Percentiles rank a stretch among this genome's conserved stretches.
Evolutionary conservation across 2,329 filamentous ascomycete species (phyloP).

Genomic region (Knoxdaviesia proteae): DNA sequence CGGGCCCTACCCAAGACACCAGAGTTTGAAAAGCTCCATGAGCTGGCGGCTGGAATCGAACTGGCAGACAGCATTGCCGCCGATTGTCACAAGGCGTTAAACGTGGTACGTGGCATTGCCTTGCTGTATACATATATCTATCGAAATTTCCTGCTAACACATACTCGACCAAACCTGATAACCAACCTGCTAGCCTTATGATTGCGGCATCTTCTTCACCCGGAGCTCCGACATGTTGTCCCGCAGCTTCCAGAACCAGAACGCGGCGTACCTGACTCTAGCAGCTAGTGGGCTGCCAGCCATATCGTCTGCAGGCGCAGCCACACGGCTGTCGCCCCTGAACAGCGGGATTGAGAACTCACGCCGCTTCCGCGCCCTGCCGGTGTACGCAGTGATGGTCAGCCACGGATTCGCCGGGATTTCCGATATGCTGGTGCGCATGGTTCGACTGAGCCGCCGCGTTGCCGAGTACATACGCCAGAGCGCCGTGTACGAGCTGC

Average conservation of each 20-base stretch:
- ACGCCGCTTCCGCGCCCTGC: slow-evolving; percentile 73
- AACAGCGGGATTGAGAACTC: slow-evolving; percentile 86
- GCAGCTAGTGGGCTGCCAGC: slow-evolving; percentile 28
- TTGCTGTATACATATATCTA: background rate
- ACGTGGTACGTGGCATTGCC: slow-evolving; percentile 37
- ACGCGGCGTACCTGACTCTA: slow-evolving; percentile 55
- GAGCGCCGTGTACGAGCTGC: slow-evolving; percentile 41
- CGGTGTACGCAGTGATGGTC: slow-evolving; percentile 61
- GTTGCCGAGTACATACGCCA: slow-evolving; percentile 43
- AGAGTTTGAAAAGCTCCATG: slow-evolving; percentile 33
- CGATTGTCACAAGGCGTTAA: slow-evolving; percentile 81
- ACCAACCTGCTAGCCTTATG: slow-evolving; percentile 42
- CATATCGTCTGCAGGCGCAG: no score
- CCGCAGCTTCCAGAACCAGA: slow-evolving; percentile 60
- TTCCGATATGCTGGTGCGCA: slow-evolving; percentile 44
- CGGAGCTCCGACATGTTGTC: slow-evolving; percentile 34
- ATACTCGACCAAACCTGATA: background rate
- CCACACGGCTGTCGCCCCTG: slow-evolving; percentile 35
- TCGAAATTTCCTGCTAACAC: background rate
- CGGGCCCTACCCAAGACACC: slow-evolving; percentile 36
- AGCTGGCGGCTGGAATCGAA: slow-evolving; percentile 42
- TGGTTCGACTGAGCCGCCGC: slow-evolving; percentile 48
- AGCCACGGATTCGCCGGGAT: slow-evolving; percentile 56
- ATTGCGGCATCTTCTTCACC: slow-evolving; percentile 77
- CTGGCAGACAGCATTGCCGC: slow-evolving; percentile 73